Percentiles rank a stretch among this genome's conserved stretches.
Evolutionary conservation across 2,329 filamentous ascomycete genomes (phyloP).

Genomic region (Fusarium sp.): DNA sequence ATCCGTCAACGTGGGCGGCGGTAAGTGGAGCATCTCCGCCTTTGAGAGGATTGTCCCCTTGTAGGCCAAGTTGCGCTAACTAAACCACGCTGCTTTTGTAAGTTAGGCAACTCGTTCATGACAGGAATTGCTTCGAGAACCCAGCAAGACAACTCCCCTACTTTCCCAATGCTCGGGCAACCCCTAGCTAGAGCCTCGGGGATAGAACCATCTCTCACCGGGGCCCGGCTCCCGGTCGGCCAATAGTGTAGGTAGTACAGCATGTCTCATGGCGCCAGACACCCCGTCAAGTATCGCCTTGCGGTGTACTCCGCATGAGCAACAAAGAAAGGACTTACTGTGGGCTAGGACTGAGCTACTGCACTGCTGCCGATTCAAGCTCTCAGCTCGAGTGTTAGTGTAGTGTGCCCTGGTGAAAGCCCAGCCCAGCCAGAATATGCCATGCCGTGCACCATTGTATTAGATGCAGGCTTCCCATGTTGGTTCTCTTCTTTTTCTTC

Average conservation of each 20-base stretch:
- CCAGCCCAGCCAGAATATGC: constrained; percentile 23
- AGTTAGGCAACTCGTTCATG: constrained; percentile 19
- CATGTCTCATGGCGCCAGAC: constrained; percentile 18
- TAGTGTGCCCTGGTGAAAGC: constrained; percentile 37
- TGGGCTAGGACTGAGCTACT: constrained; percentile 11
- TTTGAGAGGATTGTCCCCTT: constrained; percentile 19
- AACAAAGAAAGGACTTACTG: constrained; percentile 21
- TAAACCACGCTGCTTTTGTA: neutral
- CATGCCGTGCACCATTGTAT: neutral
- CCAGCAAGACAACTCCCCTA: neutral
- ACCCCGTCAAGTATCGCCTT: constrained; percentile 9
- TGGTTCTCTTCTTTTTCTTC: constrained; percentile 19
- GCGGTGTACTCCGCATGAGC: neutral
- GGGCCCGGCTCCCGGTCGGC: constrained; percentile 17
- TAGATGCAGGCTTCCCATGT: constrained; percentile 26
- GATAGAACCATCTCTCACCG: constrained; percentile 13
- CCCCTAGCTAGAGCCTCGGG: constrained; percentile 6
- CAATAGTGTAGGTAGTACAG: constrained; percentile 40
- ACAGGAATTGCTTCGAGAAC: constrained; percentile 19
- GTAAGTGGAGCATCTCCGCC: constrained; percentile 38
- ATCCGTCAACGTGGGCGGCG: constrained; percentile 37
- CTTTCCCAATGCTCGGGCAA: constrained; percentile 19
- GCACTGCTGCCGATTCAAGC: constrained; percentile 20
- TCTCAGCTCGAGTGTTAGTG: constrained; percentile 28
- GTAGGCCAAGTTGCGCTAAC: constrained; percentile 21